Percentiles rank a stretch among this genome's conserved stretches.
Conservation (phyloP, 345 rosid genomes). For the Salix purpurea region DNA sequence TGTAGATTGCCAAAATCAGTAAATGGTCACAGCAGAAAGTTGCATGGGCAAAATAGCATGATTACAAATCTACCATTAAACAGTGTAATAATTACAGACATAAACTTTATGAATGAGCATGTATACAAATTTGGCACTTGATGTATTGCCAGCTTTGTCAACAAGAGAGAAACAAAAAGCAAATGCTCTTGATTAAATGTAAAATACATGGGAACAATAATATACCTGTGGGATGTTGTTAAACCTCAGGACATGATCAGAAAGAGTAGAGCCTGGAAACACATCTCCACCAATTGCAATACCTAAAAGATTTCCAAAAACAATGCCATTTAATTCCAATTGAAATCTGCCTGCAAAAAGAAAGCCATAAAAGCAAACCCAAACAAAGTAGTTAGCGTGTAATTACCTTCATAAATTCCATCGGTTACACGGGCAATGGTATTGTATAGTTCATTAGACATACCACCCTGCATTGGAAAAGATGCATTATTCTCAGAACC, state of each 20-base stretch:
- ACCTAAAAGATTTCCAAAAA: slow-evolving; percentile 46
- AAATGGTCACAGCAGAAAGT: not conserved
- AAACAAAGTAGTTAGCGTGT: not conserved
- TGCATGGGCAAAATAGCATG: not conserved
- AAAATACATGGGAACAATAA: not conserved
- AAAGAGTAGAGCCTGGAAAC: slow-evolving; percentile 92
- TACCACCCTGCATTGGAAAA: slow-evolving; percentile 68
- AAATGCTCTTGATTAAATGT: not conserved
- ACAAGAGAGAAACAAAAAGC: not conserved
- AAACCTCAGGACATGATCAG: slow-evolving; percentile 87
- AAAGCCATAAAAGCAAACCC: not conserved
- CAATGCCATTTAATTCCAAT: not conserved
- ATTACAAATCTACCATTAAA: no score
- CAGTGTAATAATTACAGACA: not conserved
- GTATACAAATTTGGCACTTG: not conserved
- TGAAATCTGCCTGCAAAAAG: not conserved
- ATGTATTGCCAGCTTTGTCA: not conserved
- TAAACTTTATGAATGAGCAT: no score
- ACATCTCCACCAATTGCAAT: slow-evolving; percentile 99
- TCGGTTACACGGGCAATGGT: slow-evolving; percentile 90
- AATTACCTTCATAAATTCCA: slow-evolving; percentile 87
- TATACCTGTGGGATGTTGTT: slow-evolving; percentile 93
- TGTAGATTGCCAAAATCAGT: not conserved
- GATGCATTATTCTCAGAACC: not conserved
- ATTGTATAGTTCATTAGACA: slow-evolving; percentile 95